Percentiles rank a stretch among this genome's conserved stretches.
Conservation (phyloP, 2,329 filamentous ascomycete species). For the Penicillium freii region DNA sequence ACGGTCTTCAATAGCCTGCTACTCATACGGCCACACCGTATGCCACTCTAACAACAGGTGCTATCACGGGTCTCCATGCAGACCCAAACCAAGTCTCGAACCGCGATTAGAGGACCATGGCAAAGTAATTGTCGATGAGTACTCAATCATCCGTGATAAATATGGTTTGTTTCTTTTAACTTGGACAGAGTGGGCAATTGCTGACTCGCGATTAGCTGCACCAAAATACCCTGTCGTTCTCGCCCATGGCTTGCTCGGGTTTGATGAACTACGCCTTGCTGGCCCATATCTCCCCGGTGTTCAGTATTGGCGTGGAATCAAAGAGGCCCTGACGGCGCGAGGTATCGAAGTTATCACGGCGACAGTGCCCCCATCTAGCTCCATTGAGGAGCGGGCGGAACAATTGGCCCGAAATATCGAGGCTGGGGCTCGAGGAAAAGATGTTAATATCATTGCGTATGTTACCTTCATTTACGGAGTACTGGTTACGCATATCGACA, state of each 20-base stretch:
- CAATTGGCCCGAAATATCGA: constrained; percentile 55
- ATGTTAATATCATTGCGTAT: constrained; percentile 65
- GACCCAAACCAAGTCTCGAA: constrained; percentile 36
- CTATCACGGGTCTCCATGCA: constrained; percentile 21
- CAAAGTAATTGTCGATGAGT: constrained; percentile 59
- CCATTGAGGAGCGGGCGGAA: constrained; percentile 57
- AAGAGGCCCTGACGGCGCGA: constrained; percentile 55
- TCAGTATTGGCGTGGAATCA: constrained; percentile 65
- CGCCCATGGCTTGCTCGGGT: constrained; percentile 65
- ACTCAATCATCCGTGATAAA: constrained; percentile 55
- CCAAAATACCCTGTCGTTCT: constrained; percentile 61
- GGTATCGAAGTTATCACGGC: constrained; percentile 62
- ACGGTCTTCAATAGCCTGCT: background rate
- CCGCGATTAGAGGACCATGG: constrained; percentile 54
- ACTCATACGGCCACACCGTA: background rate
- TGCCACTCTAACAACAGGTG: background rate
- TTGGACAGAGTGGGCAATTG: background rate
- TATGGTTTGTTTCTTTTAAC: constrained; percentile 48
- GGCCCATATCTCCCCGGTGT: constrained; percentile 56
- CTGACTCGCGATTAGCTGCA: constrained; percentile 26
- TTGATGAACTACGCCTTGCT: constrained; percentile 59
- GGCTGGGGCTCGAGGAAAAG: constrained; percentile 53
- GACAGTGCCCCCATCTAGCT: constrained; percentile 58
- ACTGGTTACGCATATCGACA: background rate
- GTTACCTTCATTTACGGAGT: constrained; percentile 24